Percentiles rank a stretch among this genome's conserved stretches.
phyloP scores from a whole-genome alignment of 192 early-diverging fungal genomes.

The Coemansia sp. region DNA sequence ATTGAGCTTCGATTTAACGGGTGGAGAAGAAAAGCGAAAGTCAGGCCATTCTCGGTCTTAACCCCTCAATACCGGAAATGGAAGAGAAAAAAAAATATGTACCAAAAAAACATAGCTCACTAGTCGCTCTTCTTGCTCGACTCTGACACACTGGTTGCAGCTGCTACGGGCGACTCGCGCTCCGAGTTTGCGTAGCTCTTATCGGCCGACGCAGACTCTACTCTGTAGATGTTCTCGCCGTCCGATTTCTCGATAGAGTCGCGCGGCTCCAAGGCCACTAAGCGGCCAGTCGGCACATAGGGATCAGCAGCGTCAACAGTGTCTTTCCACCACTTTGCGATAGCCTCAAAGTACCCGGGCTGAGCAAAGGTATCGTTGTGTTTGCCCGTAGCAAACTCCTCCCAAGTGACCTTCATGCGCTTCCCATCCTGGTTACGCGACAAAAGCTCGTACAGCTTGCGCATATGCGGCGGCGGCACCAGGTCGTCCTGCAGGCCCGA shows the following conservation, averaged over 20 bases:
- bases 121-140: slow-evolving; percentile 8
- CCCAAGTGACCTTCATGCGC: slow-evolving; percentile 43
- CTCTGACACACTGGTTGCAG: not conserved
- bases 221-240: slow-evolving; percentile 42
- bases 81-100: not conserved
- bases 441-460: slow-evolving; percentile 63
- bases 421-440: slow-evolving; percentile 35
- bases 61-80: not conserved
- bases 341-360: slow-evolving; percentile 79
- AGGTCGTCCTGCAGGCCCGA: slow-evolving; percentile 83
- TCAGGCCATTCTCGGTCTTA: not conserved
- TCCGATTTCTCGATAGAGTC: slow-evolving; percentile 45
- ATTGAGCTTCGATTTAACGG: not conserved
- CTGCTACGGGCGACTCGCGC: not conserved
- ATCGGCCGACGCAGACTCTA: slow-evolving; percentile 37
- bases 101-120: not conserved
- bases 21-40: not conserved
- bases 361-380: slow-evolving; percentile 92
- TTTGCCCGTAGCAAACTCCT: slow-evolving; percentile 75
- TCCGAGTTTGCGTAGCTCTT: slow-evolving; percentile 23
- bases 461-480: slow-evolving; percentile 87
- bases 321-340: slow-evolving; percentile 52
- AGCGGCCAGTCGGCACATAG: slow-evolving; percentile 49
- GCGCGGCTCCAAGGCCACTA: slow-evolving; percentile 33
- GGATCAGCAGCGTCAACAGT: slow-evolving; percentile 32